Evolutionary conservation across 306 rosid species (phyloP).

Genomic region (Luffa aegyptiaca): DNA sequence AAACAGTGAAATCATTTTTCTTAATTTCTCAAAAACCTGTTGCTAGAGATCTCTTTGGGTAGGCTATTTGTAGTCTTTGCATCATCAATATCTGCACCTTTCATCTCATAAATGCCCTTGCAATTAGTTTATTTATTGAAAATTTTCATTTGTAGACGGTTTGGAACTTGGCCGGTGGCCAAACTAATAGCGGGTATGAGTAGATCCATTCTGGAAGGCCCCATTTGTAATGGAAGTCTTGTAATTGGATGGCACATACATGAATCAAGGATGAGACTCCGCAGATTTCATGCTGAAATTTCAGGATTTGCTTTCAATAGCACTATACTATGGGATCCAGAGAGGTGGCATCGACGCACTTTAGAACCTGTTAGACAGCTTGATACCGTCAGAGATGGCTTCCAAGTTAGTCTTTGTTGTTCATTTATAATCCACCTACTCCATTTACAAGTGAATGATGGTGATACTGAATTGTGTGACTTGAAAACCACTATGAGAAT

Average conservation of each 20-base stretch:
- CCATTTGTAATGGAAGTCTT: slow-evolving; percentile 67
- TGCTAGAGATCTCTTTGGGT: neutral
- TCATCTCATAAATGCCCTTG: neutral
- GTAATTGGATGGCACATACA: slow-evolving; percentile 76
- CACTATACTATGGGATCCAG: slow-evolving; percentile 81
- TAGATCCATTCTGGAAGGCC: slow-evolving; percentile 48
- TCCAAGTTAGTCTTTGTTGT: slow-evolving; percentile 39
- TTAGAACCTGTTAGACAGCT: slow-evolving; percentile 63
- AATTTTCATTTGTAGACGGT: slow-evolving; percentile 46
- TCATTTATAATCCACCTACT: neutral
- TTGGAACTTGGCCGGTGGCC: slow-evolving; percentile 82
- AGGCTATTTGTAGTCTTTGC: neutral
- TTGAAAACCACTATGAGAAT: neutral
- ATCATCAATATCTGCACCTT: neutral
- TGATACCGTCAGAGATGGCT: slow-evolving; percentile 41
- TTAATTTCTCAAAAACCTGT: neutral
- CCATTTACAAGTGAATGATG: neutral
- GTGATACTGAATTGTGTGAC: neutral
- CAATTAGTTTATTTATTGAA: neutral
- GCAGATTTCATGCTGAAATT: slow-evolving; percentile 63
- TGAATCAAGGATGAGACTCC: slow-evolving; percentile 33
- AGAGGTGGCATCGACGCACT: slow-evolving; percentile 66
- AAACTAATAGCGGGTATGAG: slow-evolving; percentile 26
- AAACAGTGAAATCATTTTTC: neutral
- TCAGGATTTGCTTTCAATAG: slow-evolving; percentile 90